These are phyloP conservation scores for Fistulina hepatica DNA, from an alignment of 1,284 basidiomycete genomes.

Conservation along the genomic window DNA sequence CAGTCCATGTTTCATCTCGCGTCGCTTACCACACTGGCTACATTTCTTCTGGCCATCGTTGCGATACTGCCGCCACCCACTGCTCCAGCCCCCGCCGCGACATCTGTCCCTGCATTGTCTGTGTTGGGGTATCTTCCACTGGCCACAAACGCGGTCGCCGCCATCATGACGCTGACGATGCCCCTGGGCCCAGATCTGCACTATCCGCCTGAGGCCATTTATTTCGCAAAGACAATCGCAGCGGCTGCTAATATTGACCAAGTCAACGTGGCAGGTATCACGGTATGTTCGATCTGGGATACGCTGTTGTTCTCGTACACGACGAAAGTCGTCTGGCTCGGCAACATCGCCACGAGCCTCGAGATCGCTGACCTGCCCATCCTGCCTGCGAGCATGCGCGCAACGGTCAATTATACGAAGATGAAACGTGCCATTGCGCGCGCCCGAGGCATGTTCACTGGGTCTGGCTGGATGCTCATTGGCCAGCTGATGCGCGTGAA, in stretches of 20 bases:
- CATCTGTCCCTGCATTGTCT: slow-evolving; percentile 14
- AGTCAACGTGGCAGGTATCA: slow-evolving; percentile 1
- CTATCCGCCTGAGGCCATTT: slow-evolving; percentile 60
- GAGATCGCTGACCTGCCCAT: slow-evolving; percentile 83
- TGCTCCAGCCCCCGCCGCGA: slow-evolving; percentile 18
- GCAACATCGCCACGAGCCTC: slow-evolving; percentile 58
- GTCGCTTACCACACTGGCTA: slow-evolving; percentile 42
- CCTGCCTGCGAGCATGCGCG: slow-evolving; percentile 61
- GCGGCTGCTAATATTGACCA: slow-evolving; percentile 15
- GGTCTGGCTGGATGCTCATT: slow-evolving; percentile 52
- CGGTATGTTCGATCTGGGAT: slow-evolving; percentile 43
- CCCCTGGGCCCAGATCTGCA: slow-evolving; percentile 66
- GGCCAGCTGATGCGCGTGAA: slow-evolving; percentile 53
- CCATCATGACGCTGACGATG: slow-evolving; percentile 43
- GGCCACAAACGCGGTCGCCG: slow-evolving; percentile 37
- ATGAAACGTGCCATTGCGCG: slow-evolving; percentile 41
- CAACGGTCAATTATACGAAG: slow-evolving; percentile 40
- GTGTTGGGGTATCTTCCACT: slow-evolving; percentile 39
- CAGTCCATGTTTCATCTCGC: slow-evolving; percentile 58
- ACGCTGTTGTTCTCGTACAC: slow-evolving; percentile 72
- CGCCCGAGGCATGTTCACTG: slow-evolving; percentile 19
- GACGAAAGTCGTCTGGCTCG: slow-evolving; percentile 74
- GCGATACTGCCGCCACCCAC: slow-evolving; percentile 44
- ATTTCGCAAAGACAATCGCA: slow-evolving; percentile 58
- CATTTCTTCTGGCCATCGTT: slow-evolving; percentile 35